These are phyloP conservation scores for Erythrophleum ivorense DNA, from an alignment of 331 rosid species.

Conservation along the genomic window DNA sequence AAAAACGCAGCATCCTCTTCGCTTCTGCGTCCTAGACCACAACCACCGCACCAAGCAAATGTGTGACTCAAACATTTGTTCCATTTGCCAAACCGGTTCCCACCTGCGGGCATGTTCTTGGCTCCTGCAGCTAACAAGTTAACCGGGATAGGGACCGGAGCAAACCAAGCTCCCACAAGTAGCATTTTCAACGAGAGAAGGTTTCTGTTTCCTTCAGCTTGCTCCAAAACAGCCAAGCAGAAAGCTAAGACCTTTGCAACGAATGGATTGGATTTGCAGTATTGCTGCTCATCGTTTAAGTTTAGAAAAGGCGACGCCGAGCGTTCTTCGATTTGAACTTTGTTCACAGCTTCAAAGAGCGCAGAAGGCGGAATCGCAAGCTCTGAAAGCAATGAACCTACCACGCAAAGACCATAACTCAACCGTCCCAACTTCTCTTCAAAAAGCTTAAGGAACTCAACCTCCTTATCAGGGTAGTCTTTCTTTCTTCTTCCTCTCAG, in stretches of 20 bases:
- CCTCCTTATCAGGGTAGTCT: conserved; percentile 63
- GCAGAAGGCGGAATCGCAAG: conserved; percentile 62
- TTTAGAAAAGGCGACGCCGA: conserved; percentile 54
- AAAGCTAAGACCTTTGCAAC: conserved; percentile 65
- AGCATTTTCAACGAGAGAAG: conserved; percentile 69
- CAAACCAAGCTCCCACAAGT: conserved; percentile 78
- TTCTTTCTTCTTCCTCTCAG: conserved; percentile 71
- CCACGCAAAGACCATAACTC: conserved; percentile 70
- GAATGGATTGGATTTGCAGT: conserved; percentile 71
- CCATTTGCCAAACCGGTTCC: conserved; percentile 63
- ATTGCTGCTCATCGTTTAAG: conserved; percentile 66
- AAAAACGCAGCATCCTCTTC: conserved; percentile 73
- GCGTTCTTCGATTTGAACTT: conserved; percentile 52
- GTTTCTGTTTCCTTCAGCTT: conserved; percentile 51
- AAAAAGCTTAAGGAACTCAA: conserved; percentile 56
- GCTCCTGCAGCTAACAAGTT: conserved; percentile 63
- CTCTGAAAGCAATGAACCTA: conserved; percentile 73
- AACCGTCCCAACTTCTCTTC: conserved; percentile 71
- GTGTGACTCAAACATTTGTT: conserved; percentile 49
- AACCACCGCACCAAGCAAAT: conserved; percentile 61
- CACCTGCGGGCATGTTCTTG: conserved; percentile 49
- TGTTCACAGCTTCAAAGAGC: conserved; percentile 69
- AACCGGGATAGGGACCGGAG: conserved; percentile 67
- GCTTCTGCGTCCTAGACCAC: conserved; percentile 65
- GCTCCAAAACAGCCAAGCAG: conserved; percentile 59